These are phyloP conservation scores for Boletus chippewaensis DNA, from an alignment of 1,284 basidiomycete species.

Conservation along the genomic window DNA sequence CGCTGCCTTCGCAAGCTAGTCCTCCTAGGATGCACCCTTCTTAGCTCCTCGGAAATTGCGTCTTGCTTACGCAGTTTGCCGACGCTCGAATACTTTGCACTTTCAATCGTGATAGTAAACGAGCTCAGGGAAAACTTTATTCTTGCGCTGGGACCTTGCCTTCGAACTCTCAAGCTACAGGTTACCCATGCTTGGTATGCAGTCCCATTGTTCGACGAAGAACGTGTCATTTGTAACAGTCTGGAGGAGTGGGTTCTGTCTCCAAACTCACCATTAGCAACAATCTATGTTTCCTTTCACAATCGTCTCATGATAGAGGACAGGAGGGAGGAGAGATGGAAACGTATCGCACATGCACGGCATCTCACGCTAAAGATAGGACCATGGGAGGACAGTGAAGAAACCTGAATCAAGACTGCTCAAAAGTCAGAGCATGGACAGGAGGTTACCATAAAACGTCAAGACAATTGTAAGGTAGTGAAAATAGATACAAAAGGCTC, in stretches of 20 bases:
- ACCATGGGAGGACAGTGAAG: constrained; percentile 14
- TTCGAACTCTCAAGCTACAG: constrained; percentile 34
- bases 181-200: constrained; percentile 35
- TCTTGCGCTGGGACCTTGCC: constrained; percentile 25
- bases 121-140: constrained; percentile 36
- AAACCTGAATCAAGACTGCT: constrained; percentile 3
- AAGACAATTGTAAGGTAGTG: neutral
- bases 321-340: constrained; percentile 27
- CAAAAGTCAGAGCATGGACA: neutral
- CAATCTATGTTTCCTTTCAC: constrained; percentile 28
- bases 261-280: constrained; percentile 6
- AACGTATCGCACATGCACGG: constrained; percentile 20
- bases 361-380: constrained; percentile 23
- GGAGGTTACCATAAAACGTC: too few relatives aligned
- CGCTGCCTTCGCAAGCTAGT: constrained; percentile 33
- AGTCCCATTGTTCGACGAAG: constrained; percentile 28
- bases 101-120: constrained; percentile 34
- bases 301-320: constrained; percentile 24
- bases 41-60: constrained; percentile 31
- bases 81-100: constrained; percentile 35
- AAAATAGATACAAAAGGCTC: constrained; percentile 4
- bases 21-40: constrained; percentile 33
- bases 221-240: constrained; percentile 28
- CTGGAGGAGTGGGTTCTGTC: constrained; percentile 19
- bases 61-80: constrained; percentile 28